These are phyloP conservation scores for Globisporangium ultimum DNA, from an alignment of 352 stramenopile genomes.

Conservation along the genomic window DNA sequence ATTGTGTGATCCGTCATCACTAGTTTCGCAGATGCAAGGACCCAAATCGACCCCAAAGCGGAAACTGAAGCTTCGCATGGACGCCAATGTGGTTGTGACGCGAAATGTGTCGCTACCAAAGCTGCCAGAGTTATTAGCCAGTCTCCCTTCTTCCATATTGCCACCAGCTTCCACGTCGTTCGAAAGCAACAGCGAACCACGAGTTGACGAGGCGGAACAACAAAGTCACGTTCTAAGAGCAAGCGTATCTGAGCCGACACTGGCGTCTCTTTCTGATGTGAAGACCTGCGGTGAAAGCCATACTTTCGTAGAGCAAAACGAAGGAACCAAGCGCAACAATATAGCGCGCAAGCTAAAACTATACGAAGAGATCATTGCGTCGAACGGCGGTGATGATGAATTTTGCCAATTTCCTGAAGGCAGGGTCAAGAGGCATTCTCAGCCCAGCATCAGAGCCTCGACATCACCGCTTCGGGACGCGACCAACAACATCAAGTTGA, in stretches of 20 bases:
- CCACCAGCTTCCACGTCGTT: too few relatives aligned
- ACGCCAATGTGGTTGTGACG: slow-evolving; percentile 30
- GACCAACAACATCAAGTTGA: background rate
- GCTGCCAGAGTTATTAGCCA: slow-evolving; percentile 11
- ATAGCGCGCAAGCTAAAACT: slow-evolving; percentile 61
- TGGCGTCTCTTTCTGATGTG: background rate
- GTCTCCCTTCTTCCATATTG: too few relatives aligned
- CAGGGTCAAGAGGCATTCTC: slow-evolving; percentile 5
- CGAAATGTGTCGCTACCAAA: slow-evolving; percentile 40
- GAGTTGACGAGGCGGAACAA: background rate
- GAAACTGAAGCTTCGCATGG: slow-evolving; percentile 21
- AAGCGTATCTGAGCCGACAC: slow-evolving; percentile 21
- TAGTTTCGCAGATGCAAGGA: slow-evolving; percentile 8
- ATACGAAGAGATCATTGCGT: slow-evolving; percentile 35
- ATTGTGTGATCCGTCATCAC: slow-evolving; percentile 10
- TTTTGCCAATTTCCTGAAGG: too few relatives aligned
- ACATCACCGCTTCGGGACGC: background rate
- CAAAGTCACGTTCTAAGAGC: slow-evolving; percentile 2
- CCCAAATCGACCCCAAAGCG: slow-evolving; percentile 42
- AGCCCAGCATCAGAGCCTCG: slow-evolving; percentile 6
- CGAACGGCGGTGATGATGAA: background rate
- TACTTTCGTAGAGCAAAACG: background rate
- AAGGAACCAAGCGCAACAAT: slow-evolving; percentile 27
- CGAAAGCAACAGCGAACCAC: background rate
- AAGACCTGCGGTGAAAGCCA: background rate